Evolutionary conservation across 768 basidiomycete genomes (phyloP), one percentile per base, ranked within the genome.

Genomic region (Suillus subalutaceus): DNA sequence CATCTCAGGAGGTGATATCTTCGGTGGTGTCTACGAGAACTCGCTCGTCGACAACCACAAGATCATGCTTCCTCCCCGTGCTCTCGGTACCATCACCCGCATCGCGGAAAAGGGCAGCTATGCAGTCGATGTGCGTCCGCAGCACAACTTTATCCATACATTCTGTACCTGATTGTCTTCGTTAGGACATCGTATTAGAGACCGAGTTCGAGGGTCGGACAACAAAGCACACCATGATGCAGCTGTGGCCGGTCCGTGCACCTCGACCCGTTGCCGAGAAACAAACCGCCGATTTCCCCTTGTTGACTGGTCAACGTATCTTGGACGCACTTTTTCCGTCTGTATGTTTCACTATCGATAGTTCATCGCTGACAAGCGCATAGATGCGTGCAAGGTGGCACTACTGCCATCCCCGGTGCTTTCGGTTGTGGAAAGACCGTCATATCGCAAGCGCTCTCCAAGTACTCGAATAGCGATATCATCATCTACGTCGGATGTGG

Each of bases 371-470:
- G 30, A 60, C 26, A 50, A 7, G 41, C 12, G 56, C 67, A 4
- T 70, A 92, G 91, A n/a, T 97, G 94, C 75, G 95, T 97, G 0
- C 95, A 97, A 82, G 95, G 95, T 65, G 95, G 95, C 52, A 97
- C 95, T 13, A 97, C 95, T 2, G 94, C 95, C 67, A 99, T 99
- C 80, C 97, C 97, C 30, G 97, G 97, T 70, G 97, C 97, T 71
- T 99, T 99, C 79, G 97, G 97, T 74, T 98, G 96, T 74, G 95
- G 95, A 73, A 97, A 97, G 84, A 99, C 97, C 37, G 97, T 99
- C 73, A 99, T 99, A 73, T 98, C 96, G 35, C 93, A 98, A 81
- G 97, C 97, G 23, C 82, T 99, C 70, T 98, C 97, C 66, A 99
- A 99, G 78, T 99, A 88, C 80, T 99, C 97, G 35, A 99, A 99